Base-by-base conservation (phyloP, 805 yeast species). In the Blastobotrys americana region DNA sequence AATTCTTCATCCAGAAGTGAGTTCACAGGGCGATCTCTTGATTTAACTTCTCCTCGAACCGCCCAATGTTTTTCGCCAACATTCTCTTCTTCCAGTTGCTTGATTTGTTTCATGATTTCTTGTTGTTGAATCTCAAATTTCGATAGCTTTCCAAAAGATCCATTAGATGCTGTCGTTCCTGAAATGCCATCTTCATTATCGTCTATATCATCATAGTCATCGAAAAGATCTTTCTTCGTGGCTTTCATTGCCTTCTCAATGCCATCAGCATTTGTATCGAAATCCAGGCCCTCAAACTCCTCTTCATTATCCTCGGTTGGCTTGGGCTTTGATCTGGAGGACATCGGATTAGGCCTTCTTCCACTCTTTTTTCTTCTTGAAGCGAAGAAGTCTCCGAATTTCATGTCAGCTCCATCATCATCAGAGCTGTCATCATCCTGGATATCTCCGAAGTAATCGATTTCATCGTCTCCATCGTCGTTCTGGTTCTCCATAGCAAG, bases 21-120 rank as follows among this genome's bases (percentile, higher is more conserved):
- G 67, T 93, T 96, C 37, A 71, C 70, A 5, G 95, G 95, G 59
- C 98, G 74, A 53, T 82, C 83, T 50, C 74, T 78, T 1, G 88
- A 84, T 46, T 76, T 74, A 1, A 86, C 88, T 66, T 93, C 98
- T 66, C 98, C 98, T 56, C 80, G 83, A 77, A 90, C 73, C 5
- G 95, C 79, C 98, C 98, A 90, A 56, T 79, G 80, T 68, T 93
- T 90, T 46, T 83, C 90, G 3, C 89, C 93, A 23, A 90, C 80
- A 15, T 93, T 81, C 61, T 89, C 97, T 37, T 79, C 77, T 65
- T 90, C 98, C 41, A 89, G 70, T 54, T 75, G 72, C 28, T 75
- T 75, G 49, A 93, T 93, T 64, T 93, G 95, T 28, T 74, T 72
- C 56, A 81, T 84, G 20, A 93, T 70, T 48, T 77, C 77, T 42